A percentile compares a stretch with the other conserved stretches of the same genome.
Conservation (phyloP, 2,329 filamentous ascomycete genomes). For the Fusarium papillatum region DNA sequence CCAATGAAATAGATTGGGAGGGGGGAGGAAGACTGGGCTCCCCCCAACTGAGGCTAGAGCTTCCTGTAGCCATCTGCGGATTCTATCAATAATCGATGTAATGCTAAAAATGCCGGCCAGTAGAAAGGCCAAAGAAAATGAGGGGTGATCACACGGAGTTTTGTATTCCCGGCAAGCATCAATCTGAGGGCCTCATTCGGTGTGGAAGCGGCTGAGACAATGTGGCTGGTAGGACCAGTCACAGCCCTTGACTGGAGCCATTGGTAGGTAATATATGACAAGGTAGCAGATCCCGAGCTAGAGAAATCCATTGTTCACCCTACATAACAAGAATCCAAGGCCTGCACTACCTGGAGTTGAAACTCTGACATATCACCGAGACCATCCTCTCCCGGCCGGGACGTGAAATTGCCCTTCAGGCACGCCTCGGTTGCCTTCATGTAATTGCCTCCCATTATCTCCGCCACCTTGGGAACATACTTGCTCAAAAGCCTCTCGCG, state of each 20-base stretch:
- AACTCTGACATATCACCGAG: neutral
- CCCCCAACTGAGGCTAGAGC: neutral
- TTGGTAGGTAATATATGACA: too few species aligned
- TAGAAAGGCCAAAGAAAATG: neutral
- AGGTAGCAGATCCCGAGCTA: too few species aligned
- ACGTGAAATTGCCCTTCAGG: neutral
- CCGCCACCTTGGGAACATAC: neutral
- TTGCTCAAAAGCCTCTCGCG: neutral
- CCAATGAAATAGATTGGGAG: neutral
- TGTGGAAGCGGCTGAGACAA: too few species aligned
- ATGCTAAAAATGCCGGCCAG: neutral
- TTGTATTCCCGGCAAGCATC: neutral
- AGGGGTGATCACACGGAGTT: neutral
- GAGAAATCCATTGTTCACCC: neutral
- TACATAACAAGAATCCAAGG: neutral
- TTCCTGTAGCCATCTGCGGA: neutral
- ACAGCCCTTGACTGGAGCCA: too few species aligned
- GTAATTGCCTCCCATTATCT: neutral
- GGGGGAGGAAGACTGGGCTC: neutral
- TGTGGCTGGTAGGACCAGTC: too few species aligned
- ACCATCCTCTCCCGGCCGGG: neutral
- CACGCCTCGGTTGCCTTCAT: neutral
- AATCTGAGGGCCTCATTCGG: neutral
- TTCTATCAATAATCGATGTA: neutral
- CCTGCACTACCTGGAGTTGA: neutral